phyloP scores from a whole-genome alignment of 768 basidiomycete genomes.

The Pisolithus marmoratus region DNA sequence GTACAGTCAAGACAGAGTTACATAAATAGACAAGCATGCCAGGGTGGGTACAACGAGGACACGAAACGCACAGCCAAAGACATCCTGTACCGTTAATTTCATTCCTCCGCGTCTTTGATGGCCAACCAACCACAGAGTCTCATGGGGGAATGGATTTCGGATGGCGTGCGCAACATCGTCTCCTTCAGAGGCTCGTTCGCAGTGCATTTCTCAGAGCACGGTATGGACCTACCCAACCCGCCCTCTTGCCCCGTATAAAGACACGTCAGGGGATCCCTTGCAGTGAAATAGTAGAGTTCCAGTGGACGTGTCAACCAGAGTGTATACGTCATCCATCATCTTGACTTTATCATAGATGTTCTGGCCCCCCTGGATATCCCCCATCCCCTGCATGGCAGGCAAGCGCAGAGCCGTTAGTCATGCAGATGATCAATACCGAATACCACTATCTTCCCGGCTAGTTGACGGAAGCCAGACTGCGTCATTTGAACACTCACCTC shows the following conservation, averaged over 20 bases:
- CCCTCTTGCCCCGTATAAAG: slow-evolving; percentile 14
- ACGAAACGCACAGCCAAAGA: no score
- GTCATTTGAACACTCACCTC: background rate
- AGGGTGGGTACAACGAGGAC: no score
- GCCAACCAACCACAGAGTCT: background rate
- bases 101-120: background rate
- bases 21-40: no score
- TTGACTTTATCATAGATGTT: background rate
- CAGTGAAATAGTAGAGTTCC: slow-evolving; percentile 13
- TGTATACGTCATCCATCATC: slow-evolving; percentile 2
- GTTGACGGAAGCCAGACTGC: background rate
- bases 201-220: slow-evolving; percentile 15
- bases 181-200: slow-evolving; percentile 14
- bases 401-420: slow-evolving; percentile 12
- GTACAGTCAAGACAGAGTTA: no score
- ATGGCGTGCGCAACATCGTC: slow-evolving; percentile 15
- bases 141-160: background rate
- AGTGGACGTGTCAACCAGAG: slow-evolving; percentile 13
- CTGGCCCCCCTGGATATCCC: background rate
- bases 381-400: background rate
- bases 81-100: no score
- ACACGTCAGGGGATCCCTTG: slow-evolving; percentile 12
- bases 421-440: background rate
- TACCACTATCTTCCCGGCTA: no score
- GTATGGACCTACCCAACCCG: slow-evolving; percentile 15